These are phyloP conservation scores for Hymenochaete sp. DNA, from an alignment of 1,284 basidiomycete genomes.

Conservation along the genomic window DNA sequence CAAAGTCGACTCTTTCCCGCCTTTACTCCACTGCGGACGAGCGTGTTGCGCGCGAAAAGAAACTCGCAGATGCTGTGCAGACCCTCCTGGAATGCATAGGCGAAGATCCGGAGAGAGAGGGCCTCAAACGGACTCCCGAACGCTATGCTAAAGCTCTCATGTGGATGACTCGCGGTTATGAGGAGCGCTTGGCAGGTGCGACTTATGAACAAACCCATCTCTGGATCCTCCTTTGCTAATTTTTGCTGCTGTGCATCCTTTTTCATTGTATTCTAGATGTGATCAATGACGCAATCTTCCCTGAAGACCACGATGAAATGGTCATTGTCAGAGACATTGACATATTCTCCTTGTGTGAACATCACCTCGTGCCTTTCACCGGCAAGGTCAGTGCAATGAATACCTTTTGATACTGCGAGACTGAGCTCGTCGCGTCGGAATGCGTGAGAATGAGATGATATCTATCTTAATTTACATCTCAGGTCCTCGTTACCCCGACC, in stretches of 20 bases:
- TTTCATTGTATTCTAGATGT: slow-evolving; percentile 56
- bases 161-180: slow-evolving; percentile 99
- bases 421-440: too few species aligned
- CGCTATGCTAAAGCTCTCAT: slow-evolving; percentile 95
- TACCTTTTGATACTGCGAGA: too few species aligned
- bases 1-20: slow-evolving; percentile 83
- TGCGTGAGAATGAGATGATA: too few species aligned
- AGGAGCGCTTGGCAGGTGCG: slow-evolving; percentile 81
- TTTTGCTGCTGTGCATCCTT: not conserved
- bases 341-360: slow-evolving; percentile 95
- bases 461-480: too few species aligned
- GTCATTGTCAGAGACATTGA: slow-evolving; percentile 98
- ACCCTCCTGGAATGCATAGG: slow-evolving; percentile 96
- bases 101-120: slow-evolving; percentile 94
- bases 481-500: not conserved
- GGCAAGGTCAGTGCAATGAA: slow-evolving; percentile 77
- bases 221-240: slow-evolving; percentile 5
- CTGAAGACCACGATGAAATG: slow-evolving; percentile 99
- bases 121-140: slow-evolving; percentile 85
- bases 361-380: slow-evolving; percentile 97
- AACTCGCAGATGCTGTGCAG: slow-evolving; percentile 78
- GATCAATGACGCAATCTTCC: slow-evolving; percentile 97
- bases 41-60: slow-evolving; percentile 62
- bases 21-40: slow-evolving; percentile 74
- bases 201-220: slow-evolving; percentile 13